Evolutionary conservation across 108 stramenopile species (phyloP), one percentile per base, ranked within the genome.

Genomic region (Nannochloropsis oceanica): DNA sequence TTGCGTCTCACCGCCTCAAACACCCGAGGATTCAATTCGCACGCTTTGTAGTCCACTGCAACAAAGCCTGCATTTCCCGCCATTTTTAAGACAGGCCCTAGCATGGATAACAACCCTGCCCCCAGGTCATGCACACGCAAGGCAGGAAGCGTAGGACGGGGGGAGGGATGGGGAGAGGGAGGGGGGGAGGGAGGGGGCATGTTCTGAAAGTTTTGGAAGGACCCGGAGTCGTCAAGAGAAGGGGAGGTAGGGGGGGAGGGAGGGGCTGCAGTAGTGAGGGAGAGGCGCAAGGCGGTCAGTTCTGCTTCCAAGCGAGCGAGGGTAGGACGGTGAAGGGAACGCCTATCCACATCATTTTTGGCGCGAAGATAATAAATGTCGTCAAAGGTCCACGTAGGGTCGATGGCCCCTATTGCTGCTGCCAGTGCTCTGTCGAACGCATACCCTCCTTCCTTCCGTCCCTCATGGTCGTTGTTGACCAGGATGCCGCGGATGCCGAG

Each of bases 341-440:
- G 27, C n/a, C 79, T 81, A 88, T 95, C 95, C 8, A 94, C 93
- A 12, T 86, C 86, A 86, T 95, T 95, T 89, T 95, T 95, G 14
- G 92, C 85, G 81, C 85, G 44, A 79, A 95, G 92, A 83, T 95
- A 95, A 43, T 91, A 27, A 11, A 92, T 86, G 84, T 94, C 91
- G 83, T 89, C 90, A 27, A 43, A 25, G 42, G 26, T 27, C 13
- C 26, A 79, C 43, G 83, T 25, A 8, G 90, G 89, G 81, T 86
- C 84, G 80, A 93, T 88, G 80, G 92, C 88, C 13, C 93, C 93
- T 12, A 92, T 84, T 12, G 90, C 90, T 82, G 88, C 87, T 14
- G 91, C 82, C 43, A 94, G 81, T 25, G 93, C 93, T 44, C 91
- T 84, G 27, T 91, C 90, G 86, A 94, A 82, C 25, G 91, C 87